Conservation (phyloP, 495 filamentous ascomycete species). For the Podospora conica region DNA sequence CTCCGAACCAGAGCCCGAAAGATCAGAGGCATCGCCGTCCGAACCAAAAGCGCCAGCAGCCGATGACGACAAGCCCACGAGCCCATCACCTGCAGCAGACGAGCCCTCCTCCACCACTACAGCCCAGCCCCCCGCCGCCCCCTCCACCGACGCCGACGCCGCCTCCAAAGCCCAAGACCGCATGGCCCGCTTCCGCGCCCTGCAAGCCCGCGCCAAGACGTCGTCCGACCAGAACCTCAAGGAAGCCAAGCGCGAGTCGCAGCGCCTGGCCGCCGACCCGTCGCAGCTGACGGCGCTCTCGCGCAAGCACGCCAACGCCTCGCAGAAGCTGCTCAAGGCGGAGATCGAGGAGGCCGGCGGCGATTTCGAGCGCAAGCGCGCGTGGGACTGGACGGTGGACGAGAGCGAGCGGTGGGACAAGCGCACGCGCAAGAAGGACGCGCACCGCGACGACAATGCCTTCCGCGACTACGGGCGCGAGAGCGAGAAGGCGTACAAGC, state of each 20-base stretch:
- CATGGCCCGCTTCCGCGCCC: slow-evolving; percentile 70
- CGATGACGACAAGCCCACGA: slow-evolving; percentile 3
- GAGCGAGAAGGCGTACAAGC: slow-evolving; percentile 86
- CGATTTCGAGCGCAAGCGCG: slow-evolving; percentile 94
- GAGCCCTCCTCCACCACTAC: background rate
- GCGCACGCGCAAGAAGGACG: slow-evolving; percentile 76
- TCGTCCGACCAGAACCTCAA: slow-evolving; percentile 73
- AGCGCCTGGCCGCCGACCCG: slow-evolving; percentile 71
- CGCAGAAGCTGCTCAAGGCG: slow-evolving; percentile 89
- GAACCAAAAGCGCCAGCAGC: slow-evolving; percentile 15
- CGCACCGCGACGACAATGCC: slow-evolving; percentile 74
- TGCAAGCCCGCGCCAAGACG: slow-evolving; percentile 76
- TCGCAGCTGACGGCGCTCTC: slow-evolving; percentile 62
- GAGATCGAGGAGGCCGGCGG: slow-evolving; percentile 77
- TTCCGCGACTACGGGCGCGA: slow-evolving; percentile 88
- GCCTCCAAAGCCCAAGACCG: slow-evolving; percentile 51
- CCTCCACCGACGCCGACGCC: slow-evolving; percentile 27
- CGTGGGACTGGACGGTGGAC: slow-evolving; percentile 97
- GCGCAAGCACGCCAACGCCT: slow-evolving; percentile 77
- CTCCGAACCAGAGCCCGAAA: slow-evolving; percentile 15
- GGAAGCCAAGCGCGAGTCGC: slow-evolving; percentile 76
- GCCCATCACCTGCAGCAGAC: background rate
- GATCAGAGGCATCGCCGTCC: slow-evolving; percentile 6
- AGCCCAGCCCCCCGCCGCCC: slow-evolving; percentile 5
- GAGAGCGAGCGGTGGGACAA: slow-evolving; percentile 92